Conservation (phyloP, 306 rosid species). For the Cotoneaster glaucophyllus region DNA sequence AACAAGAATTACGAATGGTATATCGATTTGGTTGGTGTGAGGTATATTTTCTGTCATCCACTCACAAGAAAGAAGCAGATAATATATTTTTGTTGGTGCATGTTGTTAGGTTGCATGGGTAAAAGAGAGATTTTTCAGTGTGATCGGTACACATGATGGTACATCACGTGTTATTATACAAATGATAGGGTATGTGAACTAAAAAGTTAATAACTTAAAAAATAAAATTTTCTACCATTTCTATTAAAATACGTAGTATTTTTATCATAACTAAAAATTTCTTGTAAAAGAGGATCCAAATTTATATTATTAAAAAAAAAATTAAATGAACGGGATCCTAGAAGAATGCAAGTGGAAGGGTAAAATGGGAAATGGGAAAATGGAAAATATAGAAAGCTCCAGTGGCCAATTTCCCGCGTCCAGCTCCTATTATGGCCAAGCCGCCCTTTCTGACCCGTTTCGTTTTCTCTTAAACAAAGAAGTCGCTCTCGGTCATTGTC, state of each 20-base stretch:
- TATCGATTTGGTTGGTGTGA: too few species aligned
- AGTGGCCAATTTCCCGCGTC: slow-evolving; percentile 1
- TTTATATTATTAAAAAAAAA: neutral
- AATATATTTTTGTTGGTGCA: neutral
- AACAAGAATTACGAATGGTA: too few species aligned
- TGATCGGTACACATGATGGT: too few species aligned
- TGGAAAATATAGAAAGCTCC: neutral
- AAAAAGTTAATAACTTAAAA: too few species aligned
- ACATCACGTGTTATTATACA: too few species aligned
- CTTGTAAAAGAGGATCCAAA: neutral
- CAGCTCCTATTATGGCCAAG: neutral
- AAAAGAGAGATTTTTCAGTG: too few species aligned
- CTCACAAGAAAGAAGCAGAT: neutral
- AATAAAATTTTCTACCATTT: too few species aligned
- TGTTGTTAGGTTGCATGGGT: neutral
- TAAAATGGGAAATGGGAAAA: neutral
- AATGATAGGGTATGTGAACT: too few species aligned
- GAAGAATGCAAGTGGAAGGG: slow-evolving; percentile 8
- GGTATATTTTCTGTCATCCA: neutral
- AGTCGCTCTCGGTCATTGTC: neutral
- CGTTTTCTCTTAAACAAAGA: neutral
- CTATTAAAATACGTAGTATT: too few species aligned
- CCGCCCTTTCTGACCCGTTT: slow-evolving; percentile 45
- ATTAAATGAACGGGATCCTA: neutral
- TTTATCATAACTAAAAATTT: too few species aligned